Conservation (phyloP, 1,139 yeast genomes). For the Yamadazyma songkhlaensis region DNA sequence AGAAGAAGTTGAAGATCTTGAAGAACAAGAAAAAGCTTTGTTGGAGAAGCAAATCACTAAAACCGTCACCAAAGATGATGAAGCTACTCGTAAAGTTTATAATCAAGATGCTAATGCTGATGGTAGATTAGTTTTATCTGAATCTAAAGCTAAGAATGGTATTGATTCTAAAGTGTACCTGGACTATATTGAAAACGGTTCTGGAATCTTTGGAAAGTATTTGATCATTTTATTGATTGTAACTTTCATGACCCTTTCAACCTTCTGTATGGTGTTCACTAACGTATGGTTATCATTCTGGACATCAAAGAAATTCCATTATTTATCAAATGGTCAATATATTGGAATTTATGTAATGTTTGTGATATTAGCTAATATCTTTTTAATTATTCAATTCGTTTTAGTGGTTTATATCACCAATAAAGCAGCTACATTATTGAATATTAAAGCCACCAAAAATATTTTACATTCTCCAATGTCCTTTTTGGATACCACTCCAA, state of each 20-base stretch:
- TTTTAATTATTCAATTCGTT: conserved; percentile 45
- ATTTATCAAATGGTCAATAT: conserved; percentile 52
- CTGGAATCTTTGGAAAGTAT: conserved; percentile 38
- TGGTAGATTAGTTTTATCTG: conserved; percentile 31
- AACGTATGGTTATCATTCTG: conserved; percentile 87
- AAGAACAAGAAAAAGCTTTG: conserved; percentile 24
- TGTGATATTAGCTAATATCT: conserved; percentile 36
- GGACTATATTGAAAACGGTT: conserved; percentile 55
- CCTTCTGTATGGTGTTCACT: conserved; percentile 64
- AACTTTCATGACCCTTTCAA: conserved; percentile 35
- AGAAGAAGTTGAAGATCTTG: conserved; percentile 11
- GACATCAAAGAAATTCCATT: conserved; percentile 57
- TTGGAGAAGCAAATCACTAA: conserved; percentile 23
- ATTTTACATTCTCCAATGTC: conserved; percentile 62
- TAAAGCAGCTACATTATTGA: conserved; percentile 42
- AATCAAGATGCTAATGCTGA: conserved; percentile 17
- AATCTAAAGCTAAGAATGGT: conserved; percentile 39
- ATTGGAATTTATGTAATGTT: conserved; percentile 71
- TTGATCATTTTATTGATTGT: conserved; percentile 12
- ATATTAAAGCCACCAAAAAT: conserved; percentile 52
- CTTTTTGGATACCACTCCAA: conserved; percentile 59
- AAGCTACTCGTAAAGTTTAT: conserved; percentile 12
- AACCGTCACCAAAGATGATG: conserved; percentile 12
- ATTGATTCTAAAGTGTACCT: conserved; percentile 26
- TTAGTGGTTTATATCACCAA: conserved; percentile 53